Percentiles rank a stretch among this genome's conserved stretches.
These are phyloP conservation scores for Eucalyptus cladocalyx DNA, from an alignment of 345 rosid species.

Conservation along the genomic window DNA sequence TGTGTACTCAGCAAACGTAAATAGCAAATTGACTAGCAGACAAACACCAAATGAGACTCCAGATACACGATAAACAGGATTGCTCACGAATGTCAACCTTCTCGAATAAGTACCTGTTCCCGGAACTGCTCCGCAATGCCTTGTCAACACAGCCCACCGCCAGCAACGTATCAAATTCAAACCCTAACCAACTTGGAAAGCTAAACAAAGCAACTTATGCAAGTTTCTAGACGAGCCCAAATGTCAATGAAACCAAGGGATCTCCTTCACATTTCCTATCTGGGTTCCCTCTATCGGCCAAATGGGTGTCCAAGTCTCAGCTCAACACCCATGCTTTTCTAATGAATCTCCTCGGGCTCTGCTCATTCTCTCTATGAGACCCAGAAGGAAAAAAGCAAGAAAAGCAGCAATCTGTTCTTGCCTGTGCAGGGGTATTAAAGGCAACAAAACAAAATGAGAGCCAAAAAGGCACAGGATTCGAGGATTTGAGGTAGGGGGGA, in stretches of 20 bases:
- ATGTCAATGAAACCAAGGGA: neutral
- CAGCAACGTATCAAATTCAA: neutral
- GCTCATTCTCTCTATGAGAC: neutral
- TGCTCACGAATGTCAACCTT: neutral
- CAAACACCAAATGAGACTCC: neutral
- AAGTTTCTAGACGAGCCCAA: slow-evolving; percentile 6
- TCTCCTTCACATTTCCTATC: slow-evolving; percentile 17
- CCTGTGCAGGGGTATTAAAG: neutral
- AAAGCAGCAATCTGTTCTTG: neutral
- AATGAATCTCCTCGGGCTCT: neutral
- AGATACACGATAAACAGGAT: neutral
- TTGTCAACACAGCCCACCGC: neutral
- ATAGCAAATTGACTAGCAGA: neutral
- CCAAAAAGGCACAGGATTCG: neutral
- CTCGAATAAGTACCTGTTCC: neutral
- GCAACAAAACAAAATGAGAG: neutral
- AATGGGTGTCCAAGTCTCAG: neutral
- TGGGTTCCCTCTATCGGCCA: slow-evolving; percentile 1
- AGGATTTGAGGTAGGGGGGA: neutral
- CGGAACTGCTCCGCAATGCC: neutral
- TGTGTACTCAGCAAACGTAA: neutral
- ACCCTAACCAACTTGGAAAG: neutral
- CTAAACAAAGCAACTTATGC: neutral
- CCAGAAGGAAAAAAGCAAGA: neutral
- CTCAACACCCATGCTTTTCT: neutral